Percentiles rank a stretch among this genome's conserved stretches.
These are phyloP conservation scores for Aquilaria sinensis DNA, from an alignment of 345 rosid species.

Conservation along the genomic window DNA sequence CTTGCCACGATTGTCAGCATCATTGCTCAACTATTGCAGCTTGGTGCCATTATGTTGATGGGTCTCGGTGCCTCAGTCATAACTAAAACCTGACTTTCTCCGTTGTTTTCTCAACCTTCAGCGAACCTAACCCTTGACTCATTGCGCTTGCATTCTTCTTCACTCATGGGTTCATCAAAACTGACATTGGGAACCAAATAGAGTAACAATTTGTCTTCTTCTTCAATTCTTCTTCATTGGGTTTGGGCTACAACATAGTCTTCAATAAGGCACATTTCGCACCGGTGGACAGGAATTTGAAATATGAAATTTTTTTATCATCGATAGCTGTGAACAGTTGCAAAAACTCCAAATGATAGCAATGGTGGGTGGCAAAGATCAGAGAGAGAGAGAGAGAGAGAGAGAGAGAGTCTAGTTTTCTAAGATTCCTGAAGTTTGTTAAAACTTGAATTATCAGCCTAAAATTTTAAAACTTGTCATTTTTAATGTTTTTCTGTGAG, in stretches of 20 bases:
- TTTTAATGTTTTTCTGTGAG: too few relatives aligned
- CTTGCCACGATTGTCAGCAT: slow-evolving; percentile 99
- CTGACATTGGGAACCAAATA: slow-evolving; percentile 93
- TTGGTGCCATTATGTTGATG: slow-evolving; percentile 89
- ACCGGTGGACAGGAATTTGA: slow-evolving; percentile 36
- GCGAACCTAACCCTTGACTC: slow-evolving; percentile 98
- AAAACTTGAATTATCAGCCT: too few relatives aligned
- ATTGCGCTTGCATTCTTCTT: slow-evolving; percentile 99
- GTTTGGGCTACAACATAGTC: slow-evolving; percentile 92
- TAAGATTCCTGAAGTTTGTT: too few relatives aligned
- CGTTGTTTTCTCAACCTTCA: slow-evolving; percentile 97
- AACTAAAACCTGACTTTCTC: slow-evolving; percentile 88
- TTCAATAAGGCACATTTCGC: slow-evolving; percentile 94
- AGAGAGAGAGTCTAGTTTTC: too few relatives aligned
- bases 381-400: too few relatives aligned
- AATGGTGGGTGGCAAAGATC: too few relatives aligned
- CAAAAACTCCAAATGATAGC: too few relatives aligned
- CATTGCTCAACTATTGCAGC: slow-evolving; percentile 93
- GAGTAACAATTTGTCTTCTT: slow-evolving; percentile 88
- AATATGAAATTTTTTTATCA: too few relatives aligned
- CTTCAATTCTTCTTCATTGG: slow-evolving; percentile 88
- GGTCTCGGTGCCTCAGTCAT: slow-evolving; percentile 94
- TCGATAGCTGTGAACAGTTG: too few relatives aligned
- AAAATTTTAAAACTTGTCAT: too few relatives aligned
- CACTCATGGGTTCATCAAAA: slow-evolving; percentile 95